Evolutionary conservation across 352 stramenopile genomes (phyloP).

Genomic region (Pelagophyceae sp.): DNA sequence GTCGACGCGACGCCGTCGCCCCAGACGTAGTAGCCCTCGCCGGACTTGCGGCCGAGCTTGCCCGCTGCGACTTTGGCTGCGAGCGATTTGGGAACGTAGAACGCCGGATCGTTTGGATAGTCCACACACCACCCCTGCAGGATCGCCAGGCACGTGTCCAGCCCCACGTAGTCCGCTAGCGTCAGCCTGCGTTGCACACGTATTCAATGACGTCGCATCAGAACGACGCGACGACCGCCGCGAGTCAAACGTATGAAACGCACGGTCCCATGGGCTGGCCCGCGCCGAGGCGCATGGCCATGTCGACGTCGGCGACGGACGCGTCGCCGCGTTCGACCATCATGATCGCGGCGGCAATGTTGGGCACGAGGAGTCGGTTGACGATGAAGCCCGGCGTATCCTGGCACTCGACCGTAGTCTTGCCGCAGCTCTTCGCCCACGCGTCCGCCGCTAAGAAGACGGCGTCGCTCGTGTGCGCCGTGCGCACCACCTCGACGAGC

Average conservation of each 20-base stretch:
- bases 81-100: slow-evolving; percentile 84
- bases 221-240: too few relatives aligned
- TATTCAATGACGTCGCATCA: neutral
- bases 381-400: slow-evolving; percentile 97
- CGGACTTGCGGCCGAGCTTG: slow-evolving; percentile 88
- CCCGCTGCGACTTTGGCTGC: slow-evolving; percentile 77
- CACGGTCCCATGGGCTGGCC: slow-evolving; percentile 90
- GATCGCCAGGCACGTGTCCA: slow-evolving; percentile 91
- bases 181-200: slow-evolving; percentile 30
- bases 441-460: slow-evolving; percentile 79
- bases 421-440: slow-evolving; percentile 81
- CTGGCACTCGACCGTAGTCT: slow-evolving; percentile 82
- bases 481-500: slow-evolving; percentile 90
- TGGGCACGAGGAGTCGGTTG: slow-evolving; percentile 79
- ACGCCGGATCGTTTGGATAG: slow-evolving; percentile 85
- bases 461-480: slow-evolving; percentile 73
- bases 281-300: slow-evolving; percentile 89
- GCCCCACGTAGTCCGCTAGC: slow-evolving; percentile 83
- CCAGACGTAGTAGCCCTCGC: slow-evolving; percentile 53
- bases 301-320: slow-evolving; percentile 88
- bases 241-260: too few relatives aligned
- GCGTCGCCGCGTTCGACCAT: slow-evolving; percentile 87
- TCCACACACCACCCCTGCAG: slow-evolving; percentile 87
- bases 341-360: slow-evolving; percentile 70
- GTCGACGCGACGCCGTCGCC: slow-evolving; percentile 10